A percentile compares a stretch with the other conserved stretches of the same genome.
Conservation (phyloP, 106 monocot genomes). For the Apostasia ramifera region DNA sequence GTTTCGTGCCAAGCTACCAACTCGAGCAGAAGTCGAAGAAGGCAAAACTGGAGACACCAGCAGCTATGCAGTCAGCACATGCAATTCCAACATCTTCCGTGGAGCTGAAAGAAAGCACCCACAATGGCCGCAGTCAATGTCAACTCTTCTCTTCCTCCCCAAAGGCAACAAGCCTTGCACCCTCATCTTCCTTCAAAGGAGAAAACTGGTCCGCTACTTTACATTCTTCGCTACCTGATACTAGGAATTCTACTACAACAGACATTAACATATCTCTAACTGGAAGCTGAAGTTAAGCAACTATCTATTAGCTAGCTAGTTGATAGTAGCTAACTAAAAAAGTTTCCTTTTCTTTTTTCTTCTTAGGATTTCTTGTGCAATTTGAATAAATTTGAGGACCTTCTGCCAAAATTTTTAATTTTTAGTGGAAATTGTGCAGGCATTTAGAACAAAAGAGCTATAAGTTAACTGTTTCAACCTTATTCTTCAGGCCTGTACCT, state of each 20-base stretch:
- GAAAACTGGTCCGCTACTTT: slow-evolving; percentile 36
- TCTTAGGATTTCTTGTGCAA: too few species aligned
- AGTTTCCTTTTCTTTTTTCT: too few species aligned
- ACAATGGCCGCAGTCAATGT: slow-evolving; percentile 8
- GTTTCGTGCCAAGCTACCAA: slow-evolving; percentile 31
- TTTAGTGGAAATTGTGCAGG: too few species aligned
- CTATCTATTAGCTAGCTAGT: too few species aligned
- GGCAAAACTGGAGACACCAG: slow-evolving; percentile 7
- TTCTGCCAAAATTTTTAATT: too few species aligned
- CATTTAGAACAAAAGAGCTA: too few species aligned
- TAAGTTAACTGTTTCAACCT: too few species aligned
- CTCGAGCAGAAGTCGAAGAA: slow-evolving; percentile 37
- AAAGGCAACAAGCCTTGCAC: slow-evolving; percentile 7
- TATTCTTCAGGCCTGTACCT: too few species aligned
- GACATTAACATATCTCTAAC: slow-evolving; percentile 46
- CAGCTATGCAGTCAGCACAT: slow-evolving; percentile 9
- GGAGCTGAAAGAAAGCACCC: slow-evolving; percentile 15
- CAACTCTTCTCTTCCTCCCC: slow-evolving; percentile 10
- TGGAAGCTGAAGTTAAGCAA: too few species aligned
- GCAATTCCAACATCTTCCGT: slow-evolving; percentile 5
- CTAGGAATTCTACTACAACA: slow-evolving; percentile 21
- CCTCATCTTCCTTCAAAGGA: slow-evolving; percentile 17
- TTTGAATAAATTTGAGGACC: too few species aligned
- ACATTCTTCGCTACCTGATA: slow-evolving; percentile 15
- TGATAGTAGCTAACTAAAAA: not conserved